phyloP scores from a whole-genome alignment of 345 rosid genomes.

The Sonneratia caseolaris region DNA sequence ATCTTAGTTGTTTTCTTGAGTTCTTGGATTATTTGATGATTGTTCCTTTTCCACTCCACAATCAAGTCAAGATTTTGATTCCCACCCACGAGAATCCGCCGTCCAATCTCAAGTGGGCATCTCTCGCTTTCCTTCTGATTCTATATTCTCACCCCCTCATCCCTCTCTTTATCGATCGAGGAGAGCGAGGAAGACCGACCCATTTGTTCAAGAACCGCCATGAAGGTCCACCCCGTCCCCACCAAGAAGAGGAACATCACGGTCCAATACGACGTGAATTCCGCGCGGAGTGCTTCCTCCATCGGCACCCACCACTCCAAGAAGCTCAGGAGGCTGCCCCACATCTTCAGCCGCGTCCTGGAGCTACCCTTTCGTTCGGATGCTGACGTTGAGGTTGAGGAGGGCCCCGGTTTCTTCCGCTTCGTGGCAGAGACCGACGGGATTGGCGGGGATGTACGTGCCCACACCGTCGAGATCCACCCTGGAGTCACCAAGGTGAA shows the following conservation, averaged over 20 bases:
- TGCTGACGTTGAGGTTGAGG: constrained; percentile 82
- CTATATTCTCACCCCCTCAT: constrained; percentile 16
- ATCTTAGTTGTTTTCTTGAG: background rate
- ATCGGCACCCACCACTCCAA: constrained; percentile 37
- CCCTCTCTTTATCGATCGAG: background rate
- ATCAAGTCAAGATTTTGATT: constrained; percentile 30
- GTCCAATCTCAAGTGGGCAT: constrained; percentile 17
- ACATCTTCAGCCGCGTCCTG: constrained; percentile 76
- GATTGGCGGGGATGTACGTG: constrained; percentile 49
- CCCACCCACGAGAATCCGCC: constrained; percentile 12
- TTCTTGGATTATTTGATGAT: constrained; percentile 15
- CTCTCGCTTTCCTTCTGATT: constrained; percentile 12
- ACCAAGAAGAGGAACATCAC: constrained; percentile 49
- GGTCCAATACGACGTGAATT: constrained; percentile 30
- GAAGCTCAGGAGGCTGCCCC: constrained; percentile 84
- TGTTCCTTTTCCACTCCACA: constrained; percentile 15
- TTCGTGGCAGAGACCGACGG: constrained; percentile 78
- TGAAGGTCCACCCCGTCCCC: constrained; percentile 86
- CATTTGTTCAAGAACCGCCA: constrained; percentile 12
- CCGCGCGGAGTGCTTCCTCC: constrained; percentile 7
- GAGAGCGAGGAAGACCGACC: constrained; percentile 2
- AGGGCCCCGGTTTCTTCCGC: constrained; percentile 60
- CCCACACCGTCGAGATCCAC: constrained; percentile 70
- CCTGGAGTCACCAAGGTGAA: constrained; percentile 66
- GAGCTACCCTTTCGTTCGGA: constrained; percentile 90